Base-by-base conservation (phyloP, 2,329 filamentous ascomycete species). In the Monilinia laxa region DNA sequence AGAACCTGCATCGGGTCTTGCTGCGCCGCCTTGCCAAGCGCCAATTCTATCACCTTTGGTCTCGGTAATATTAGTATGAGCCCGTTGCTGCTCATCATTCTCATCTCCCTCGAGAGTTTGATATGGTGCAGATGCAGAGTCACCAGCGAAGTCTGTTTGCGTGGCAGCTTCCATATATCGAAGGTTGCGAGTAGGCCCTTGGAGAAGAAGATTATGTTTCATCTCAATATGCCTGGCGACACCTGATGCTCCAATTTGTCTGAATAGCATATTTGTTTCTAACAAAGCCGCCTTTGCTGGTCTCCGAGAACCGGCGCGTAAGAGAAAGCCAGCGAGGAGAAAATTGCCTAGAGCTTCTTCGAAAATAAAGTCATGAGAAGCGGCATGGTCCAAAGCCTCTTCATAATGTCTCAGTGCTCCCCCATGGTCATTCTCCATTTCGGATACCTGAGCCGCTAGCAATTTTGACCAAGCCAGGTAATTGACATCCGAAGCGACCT, bases 301-400 rank as follows among this genome's bases (percentile, higher is more conserved):
- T 68, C 91, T 81, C 51, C 86, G 82, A 4, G 89, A 87, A 16
- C 84, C 84, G 69, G 84, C 82, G 18, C 90, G 82, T 64, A 91
- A 81, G 69, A 92, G 86, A 74, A 87, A 88, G 12, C 89, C 89
- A 1, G 87, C 90, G 79, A 93, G 89, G 40, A 93, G 80, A 74
- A 91, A 90, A 73, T 90, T 89, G 20, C 87, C 85, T 1, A 92
- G 80, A 0, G 88, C 90, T 75, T 93, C 89, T 68, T 93, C 90
- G 60, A 92, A 84, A 2, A 84, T 74, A 69, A 90, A 89, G 54
- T 83, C 82, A 71, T 91, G 83, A 65, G 90, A 82, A 25, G 90
- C 82, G 16, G 88, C 85, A 73, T 93, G 90, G 72, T 93, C 90
- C 67, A 93, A 78, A 9, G 88, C 86, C 69, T 85, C 82, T 75